A percentile compares a stretch with the other conserved stretches of the same genome.
Evolutionary conservation across 306 rosid genomes (phyloP).

Genomic region (Dryas alaskensis): DNA sequence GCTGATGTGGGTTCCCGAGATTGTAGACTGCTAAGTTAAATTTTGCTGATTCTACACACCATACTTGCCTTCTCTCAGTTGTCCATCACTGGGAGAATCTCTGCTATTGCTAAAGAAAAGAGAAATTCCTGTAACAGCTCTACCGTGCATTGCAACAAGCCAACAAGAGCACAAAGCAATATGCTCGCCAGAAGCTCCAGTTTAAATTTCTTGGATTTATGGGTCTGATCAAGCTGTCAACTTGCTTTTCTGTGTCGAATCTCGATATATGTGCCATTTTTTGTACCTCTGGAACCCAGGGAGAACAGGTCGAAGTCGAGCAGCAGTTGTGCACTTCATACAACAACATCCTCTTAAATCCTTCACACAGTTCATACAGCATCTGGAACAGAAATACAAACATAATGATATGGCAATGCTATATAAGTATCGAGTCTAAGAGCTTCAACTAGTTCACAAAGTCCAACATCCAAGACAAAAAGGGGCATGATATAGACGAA

Average conservation of each 20-base stretch:
- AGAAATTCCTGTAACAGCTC: neutral
- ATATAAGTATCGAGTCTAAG: neutral
- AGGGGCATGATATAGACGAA: neutral
- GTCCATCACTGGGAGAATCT: too few species aligned
- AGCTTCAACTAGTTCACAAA: neutral
- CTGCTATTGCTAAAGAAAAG: neutral
- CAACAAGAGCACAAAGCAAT: neutral
- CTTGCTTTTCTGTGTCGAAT: slow-evolving; percentile 37
- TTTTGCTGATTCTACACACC: neutral
- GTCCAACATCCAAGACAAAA: neutral
- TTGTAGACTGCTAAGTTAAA: neutral
- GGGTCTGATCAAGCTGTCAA: slow-evolving; percentile 29
- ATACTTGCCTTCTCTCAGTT: neutral
- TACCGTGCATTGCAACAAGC: neutral
- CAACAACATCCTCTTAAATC: slow-evolving; percentile 77
- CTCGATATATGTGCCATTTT: slow-evolving; percentile 84
- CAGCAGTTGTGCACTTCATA: slow-evolving; percentile 64
- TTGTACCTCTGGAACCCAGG: slow-evolving; percentile 58
- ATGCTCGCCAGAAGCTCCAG: neutral
- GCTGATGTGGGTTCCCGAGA: neutral
- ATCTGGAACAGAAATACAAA: slow-evolving; percentile 46
- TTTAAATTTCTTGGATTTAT: neutral
- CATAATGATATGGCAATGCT: neutral
- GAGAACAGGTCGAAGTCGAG: slow-evolving; percentile 79
- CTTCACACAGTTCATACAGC: slow-evolving; percentile 61